Base-by-base conservation (phyloP, 768 basidiomycete species). In the Pleurotus cornucopiae region DNA sequence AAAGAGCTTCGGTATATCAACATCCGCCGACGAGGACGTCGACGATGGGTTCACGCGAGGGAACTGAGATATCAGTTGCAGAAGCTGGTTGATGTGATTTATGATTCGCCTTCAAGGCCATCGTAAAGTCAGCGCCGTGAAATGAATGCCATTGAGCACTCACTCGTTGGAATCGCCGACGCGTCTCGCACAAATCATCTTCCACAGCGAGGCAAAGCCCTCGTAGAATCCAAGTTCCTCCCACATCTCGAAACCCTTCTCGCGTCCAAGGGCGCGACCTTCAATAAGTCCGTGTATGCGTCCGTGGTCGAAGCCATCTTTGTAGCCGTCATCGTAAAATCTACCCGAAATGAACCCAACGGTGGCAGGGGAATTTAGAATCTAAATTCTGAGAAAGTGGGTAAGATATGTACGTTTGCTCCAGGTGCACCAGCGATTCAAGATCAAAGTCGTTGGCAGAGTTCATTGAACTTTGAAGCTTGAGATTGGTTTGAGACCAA, bases 231-330 rank as follows among this genome's bases (percentile, higher is more conserved):
- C 94, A 11, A 99, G 80, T 69, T 99, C 96, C 69, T 98, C 95
- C 94, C 94, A 98, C 71, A 97, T 85, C 70, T 96, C 94, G 68
- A 86, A 98, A 0, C 90, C 91, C 62, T 96, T 94, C 62, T 93
- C 88, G 54, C 86, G 79, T 1, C 94, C 96, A 14, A 98, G 78
- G 0, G 89, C 88, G 12, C 94, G 79, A 6, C 96, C 96, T 68
- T 99, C 94, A 58, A 94, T 92, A 21, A 91, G 70, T 2, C 96
- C 94, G 62, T 96, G 94, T 5, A 94, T 82, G 40, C 85, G 80
- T 1, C 96, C 96, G 68, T 98, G 96, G 0, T 77, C 84, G 65
- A 80, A 82, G 2, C 96, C 95, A 55, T 88, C 85, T 57, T 77
- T 63, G 66, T 89, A 89, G 6, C 95, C 96, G 2, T 76, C 66